Percentiles rank a stretch among this genome's conserved stretches.
Evolutionary conservation across 192 early-diverging fungal genomes (phyloP).

Genomic region (Coemansia sp.): DNA sequence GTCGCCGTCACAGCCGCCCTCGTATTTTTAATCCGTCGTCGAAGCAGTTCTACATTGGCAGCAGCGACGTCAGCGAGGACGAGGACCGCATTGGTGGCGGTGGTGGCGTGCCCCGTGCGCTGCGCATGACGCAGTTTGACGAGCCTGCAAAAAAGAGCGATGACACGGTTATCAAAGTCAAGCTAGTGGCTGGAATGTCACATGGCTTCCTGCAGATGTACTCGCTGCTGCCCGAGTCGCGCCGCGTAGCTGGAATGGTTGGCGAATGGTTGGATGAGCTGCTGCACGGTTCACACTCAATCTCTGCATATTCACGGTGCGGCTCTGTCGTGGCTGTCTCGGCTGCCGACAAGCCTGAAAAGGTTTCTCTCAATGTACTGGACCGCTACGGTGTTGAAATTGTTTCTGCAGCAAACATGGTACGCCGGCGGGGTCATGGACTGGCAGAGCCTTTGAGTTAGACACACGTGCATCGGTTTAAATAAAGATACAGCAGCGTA

Average conservation of each 20-base stretch:
- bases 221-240: slow-evolving; percentile 43
- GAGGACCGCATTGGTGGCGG: slow-evolving; percentile 7
- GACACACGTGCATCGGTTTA: background rate
- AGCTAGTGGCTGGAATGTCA: slow-evolving; percentile 51
- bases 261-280: slow-evolving; percentile 43
- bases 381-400: slow-evolving; percentile 40
- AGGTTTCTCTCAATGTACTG: background rate
- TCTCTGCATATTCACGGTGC: slow-evolving; percentile 22
- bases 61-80: slow-evolving; percentile 47
- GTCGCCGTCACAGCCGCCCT: slow-evolving; percentile 34
- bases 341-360: background rate
- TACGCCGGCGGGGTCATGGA: slow-evolving; percentile 37
- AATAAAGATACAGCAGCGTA: too few species aligned
- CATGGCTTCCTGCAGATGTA: slow-evolving; percentile 54
- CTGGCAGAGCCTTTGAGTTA: slow-evolving; percentile 45
- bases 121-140: slow-evolving; percentile 34
- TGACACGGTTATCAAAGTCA: slow-evolving; percentile 33
- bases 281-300: slow-evolving; percentile 19
- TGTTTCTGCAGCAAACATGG: slow-evolving; percentile 43
- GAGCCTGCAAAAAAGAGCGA: background rate
- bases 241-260: slow-evolving; percentile 26
- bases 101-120: slow-evolving; percentile 4
- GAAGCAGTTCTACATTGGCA: slow-evolving; percentile 40
- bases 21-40: background rate
- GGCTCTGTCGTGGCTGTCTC: slow-evolving; percentile 14